Evolutionary conservation across 768 basidiomycete species (phyloP).

Genomic region (Gymnopilus junonius): DNA sequence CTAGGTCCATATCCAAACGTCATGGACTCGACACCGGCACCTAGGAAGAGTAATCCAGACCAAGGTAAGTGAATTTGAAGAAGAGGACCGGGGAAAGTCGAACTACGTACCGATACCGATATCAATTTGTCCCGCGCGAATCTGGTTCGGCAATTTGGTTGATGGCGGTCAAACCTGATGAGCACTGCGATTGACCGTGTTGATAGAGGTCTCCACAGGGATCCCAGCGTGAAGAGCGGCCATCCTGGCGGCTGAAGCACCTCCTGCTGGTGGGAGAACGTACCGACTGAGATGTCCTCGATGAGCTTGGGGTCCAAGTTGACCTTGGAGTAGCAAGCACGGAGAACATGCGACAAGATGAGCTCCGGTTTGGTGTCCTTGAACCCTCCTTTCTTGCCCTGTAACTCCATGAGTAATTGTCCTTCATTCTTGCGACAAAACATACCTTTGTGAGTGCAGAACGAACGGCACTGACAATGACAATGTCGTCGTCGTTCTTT

Average conservation of each 20-base stretch:
- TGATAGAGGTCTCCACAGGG: constrained; percentile 71
- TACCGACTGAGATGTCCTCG: constrained; percentile 85
- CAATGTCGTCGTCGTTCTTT: constrained; percentile 84
- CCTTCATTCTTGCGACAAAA: neutral
- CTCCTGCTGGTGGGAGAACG: constrained; percentile 86
- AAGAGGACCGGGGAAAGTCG: neutral
- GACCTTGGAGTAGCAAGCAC: constrained; percentile 69
- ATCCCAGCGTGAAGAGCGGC: constrained; percentile 87
- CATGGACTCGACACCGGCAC: constrained; percentile 92
- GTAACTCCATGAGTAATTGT: constrained; percentile 7
- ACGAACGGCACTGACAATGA: constrained; percentile 86
- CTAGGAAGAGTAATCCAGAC: constrained; percentile 40
- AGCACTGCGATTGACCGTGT: constrained; percentile 91
- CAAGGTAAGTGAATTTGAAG: neutral
- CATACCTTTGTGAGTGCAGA: constrained; percentile 91
- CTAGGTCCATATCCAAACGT: constrained; percentile 71
- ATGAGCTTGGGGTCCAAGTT: constrained; percentile 81
- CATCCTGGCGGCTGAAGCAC: constrained; percentile 83
- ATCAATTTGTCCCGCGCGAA: constrained; percentile 79
- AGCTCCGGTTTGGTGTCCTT: constrained; percentile 89
- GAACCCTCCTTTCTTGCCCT: constrained; percentile 89
- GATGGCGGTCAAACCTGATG: constrained; percentile 83
- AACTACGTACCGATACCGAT: constrained; percentile 78
- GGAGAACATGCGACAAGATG: constrained; percentile 76
- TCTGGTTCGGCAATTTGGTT: constrained; percentile 83